phyloP scores from a whole-genome alignment of 192 early-diverging fungal species.

The Backusella circina region DNA sequence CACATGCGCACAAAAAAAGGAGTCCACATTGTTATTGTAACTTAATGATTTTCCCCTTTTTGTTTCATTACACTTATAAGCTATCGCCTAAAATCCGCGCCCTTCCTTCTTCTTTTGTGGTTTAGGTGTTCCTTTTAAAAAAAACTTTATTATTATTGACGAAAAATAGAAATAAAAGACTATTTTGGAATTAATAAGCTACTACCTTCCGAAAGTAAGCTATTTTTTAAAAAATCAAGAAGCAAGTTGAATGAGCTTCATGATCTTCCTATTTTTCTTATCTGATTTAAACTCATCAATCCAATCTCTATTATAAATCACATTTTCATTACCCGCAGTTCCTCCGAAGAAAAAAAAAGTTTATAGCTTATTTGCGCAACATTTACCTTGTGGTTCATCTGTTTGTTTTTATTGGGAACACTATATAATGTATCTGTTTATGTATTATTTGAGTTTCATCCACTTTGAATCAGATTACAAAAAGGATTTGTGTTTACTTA shows the following conservation, averaged over 20 bases:
- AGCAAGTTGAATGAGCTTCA: neutral
- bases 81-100: conserved; percentile 4
- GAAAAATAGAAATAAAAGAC: neutral
- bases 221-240: neutral
- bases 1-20: neutral
- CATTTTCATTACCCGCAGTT: neutral
- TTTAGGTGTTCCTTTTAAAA: neutral
- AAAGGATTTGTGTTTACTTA: neutral
- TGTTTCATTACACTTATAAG: neutral
- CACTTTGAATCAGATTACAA: neutral
- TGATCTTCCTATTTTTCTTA: neutral
- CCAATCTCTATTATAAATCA: neutral
- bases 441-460: neutral
- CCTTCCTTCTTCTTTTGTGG: neutral
- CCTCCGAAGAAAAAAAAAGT: neutral
- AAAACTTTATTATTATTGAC: neutral
- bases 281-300: conserved; percentile 1
- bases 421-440: neutral
- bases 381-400: neutral
- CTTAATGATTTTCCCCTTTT: neutral
- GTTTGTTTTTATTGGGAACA: neutral
- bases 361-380: neutral
- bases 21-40: neutral
- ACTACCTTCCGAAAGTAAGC: neutral
- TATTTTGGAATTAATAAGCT: neutral